Conservation (phyloP, 1,284 basidiomycete species). For the Coniferiporia sulphurascens region DNA sequence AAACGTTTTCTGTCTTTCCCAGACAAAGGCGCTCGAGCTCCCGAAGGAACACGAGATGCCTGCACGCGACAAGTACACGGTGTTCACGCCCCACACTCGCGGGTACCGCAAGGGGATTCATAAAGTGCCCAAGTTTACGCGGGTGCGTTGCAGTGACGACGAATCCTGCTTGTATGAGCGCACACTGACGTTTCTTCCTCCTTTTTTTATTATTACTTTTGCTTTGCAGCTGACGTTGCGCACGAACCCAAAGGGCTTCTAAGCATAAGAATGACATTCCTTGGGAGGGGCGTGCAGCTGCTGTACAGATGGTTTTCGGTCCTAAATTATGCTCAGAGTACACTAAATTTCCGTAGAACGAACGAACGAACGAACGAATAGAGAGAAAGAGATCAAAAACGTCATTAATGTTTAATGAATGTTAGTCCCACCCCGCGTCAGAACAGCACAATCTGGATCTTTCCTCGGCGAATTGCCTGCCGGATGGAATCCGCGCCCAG, state of each 20-base stretch:
- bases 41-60: conserved; percentile 89
- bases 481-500: conserved; percentile 57
- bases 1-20: conserved; percentile 12
- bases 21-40: conserved; percentile 68
- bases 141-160: conserved; percentile 50
- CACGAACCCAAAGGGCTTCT: conserved; percentile 80
- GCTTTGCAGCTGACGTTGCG: conserved; percentile 66
- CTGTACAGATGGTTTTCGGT: background rate
- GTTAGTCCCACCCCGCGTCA: conserved; percentile 28
- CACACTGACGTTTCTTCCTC: conserved; percentile 16
- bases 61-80: conserved; percentile 92
- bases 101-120: conserved; percentile 94
- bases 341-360: background rate
- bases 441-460: conserved; percentile 72
- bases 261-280: conserved; percentile 29
- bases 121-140: conserved; percentile 93
- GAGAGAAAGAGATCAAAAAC: too few relatives aligned
- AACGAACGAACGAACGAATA: background rate
- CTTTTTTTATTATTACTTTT: too few relatives aligned
- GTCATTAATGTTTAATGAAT: too few relatives aligned
- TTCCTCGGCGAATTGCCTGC: conserved; percentile 62
- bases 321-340: conserved; percentile 9
- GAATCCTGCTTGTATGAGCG: background rate
- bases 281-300: conserved; percentile 16
- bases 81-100: conserved; percentile 66